A percentile compares a stretch with the other conserved stretches of the same genome.
Evolutionary conservation across 768 basidiomycete genomes (phyloP).

Genomic region (Wakefieldia striispora): DNA sequence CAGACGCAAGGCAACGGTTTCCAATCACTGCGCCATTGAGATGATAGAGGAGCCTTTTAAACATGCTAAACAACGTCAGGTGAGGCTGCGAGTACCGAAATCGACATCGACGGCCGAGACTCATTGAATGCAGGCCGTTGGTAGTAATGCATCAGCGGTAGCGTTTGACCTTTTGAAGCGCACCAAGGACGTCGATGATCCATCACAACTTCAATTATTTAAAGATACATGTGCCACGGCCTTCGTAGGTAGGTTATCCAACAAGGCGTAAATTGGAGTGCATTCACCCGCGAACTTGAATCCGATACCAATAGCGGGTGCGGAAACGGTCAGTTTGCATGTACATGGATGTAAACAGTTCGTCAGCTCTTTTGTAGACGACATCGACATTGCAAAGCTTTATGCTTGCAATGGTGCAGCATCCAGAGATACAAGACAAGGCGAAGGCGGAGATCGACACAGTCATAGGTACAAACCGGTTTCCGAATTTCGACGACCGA

Average conservation of each 20-base stretch:
- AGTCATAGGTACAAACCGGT: conserved; percentile 26
- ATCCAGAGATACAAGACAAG: conserved; percentile 31
- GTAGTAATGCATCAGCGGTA: conserved; percentile 12
- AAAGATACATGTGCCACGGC: conserved; percentile 14
- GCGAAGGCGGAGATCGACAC: conserved; percentile 31
- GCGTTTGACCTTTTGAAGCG: conserved; percentile 7
- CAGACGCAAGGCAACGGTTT: conserved; percentile 19
- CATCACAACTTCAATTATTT: conserved; percentile 6
- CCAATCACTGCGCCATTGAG: conserved; percentile 1
- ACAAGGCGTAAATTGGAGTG: too few relatives aligned
- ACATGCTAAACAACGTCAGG: conserved; percentile 11
- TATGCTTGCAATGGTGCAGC: conserved; percentile 31
- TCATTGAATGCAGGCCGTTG: conserved; percentile 9
- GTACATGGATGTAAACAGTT: background rate
- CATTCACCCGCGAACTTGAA: background rate
- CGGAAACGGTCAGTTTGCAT: conserved; percentile 18
- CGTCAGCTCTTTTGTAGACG: conserved; percentile 2
- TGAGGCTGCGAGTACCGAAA: too few relatives aligned
- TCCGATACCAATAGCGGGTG: conserved; percentile 18
- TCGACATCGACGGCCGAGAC: too few relatives aligned
- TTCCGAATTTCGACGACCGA: conserved; percentile 28
- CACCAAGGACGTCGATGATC: conserved; percentile 1
- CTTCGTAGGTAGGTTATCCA: conserved; percentile 16
- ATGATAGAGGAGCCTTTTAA: conserved; percentile 20
- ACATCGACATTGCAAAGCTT: conserved; percentile 20